These are phyloP conservation scores for Podaxis sp. DNA, from an alignment of 768 basidiomycete genomes.

Conservation along the genomic window DNA sequence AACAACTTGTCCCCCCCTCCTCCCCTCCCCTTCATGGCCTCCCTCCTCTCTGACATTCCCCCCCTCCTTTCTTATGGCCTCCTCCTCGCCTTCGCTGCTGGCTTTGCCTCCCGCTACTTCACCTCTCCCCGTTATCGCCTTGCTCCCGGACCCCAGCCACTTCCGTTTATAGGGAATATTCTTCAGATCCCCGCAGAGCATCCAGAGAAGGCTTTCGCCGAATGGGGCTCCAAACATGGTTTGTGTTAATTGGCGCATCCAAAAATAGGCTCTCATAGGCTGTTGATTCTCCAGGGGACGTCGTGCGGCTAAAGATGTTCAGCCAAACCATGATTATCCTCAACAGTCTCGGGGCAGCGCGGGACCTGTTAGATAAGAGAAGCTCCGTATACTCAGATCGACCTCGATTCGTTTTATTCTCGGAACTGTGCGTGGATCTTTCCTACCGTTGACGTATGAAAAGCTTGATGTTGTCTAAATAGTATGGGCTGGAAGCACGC, in stretches of 20 bases:
- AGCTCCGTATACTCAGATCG: constrained; percentile 52
- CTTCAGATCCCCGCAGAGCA: constrained; percentile 37
- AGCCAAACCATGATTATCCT: constrained; percentile 46
- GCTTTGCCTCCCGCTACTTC: constrained; percentile 21
- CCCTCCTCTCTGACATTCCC: constrained; percentile 14
- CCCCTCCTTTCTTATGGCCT: constrained; percentile 19
- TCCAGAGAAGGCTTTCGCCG: constrained; percentile 34
- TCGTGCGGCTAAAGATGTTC: constrained; percentile 36
- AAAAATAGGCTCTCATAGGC: not conserved
- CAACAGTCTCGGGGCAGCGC: constrained; percentile 39
- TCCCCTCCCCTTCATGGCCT: constrained; percentile 12
- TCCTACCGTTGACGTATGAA: not conserved
- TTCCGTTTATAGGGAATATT: constrained; percentile 44
- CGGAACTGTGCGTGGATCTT: constrained; percentile 37
- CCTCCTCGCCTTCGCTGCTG: constrained; percentile 15
- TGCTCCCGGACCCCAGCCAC: constrained; percentile 44
- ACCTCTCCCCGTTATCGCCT: constrained; percentile 22
- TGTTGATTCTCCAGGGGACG: constrained; percentile 31
- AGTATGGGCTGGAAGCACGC: constrained; percentile 49
- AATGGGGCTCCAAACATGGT: constrained; percentile 44
- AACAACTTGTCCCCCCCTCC: constrained; percentile 1
- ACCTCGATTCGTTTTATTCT: constrained; percentile 42
- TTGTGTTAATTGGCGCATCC: constrained; percentile 13
- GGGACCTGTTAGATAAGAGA: constrained; percentile 48
- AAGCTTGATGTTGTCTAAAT: constrained; percentile 9